Base-by-base conservation (phyloP, 495 filamentous ascomycete genomes). In the Podospora tetraspora region DNA sequence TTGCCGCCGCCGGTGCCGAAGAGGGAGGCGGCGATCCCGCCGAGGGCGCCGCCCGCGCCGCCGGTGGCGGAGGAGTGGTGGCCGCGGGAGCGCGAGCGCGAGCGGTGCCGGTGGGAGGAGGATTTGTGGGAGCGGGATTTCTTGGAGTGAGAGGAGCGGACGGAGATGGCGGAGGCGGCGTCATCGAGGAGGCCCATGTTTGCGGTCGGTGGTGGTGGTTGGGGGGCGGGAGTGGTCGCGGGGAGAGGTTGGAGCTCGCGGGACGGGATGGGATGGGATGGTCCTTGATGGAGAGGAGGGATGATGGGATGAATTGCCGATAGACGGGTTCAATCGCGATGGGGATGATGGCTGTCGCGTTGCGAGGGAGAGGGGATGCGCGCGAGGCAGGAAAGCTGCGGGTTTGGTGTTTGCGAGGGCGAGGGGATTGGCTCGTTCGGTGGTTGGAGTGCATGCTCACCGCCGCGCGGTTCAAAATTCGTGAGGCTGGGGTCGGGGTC, bases 111-210 rank as follows among this genome's bases (percentile, higher is more conserved):
- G 61, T 68, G 61, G 29, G 32, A 37, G 1, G 32, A 37, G 32
- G 61, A 37, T 37, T 32, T 62, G 61, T 62, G 57, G 24, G 69
- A 71, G 67, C 71, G 71, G 67, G 67, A 61, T 61, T 70, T 74
- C 27, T 72, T 73, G 64, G 72, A 75, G 69, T 74, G 77, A 61
- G 79, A 75, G 52, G 74, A 78, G 52, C 76, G 75, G 64, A 68
- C 72, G 59, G 81, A 83, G 57, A 82, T 64, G 64, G 79, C 74
- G 21, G 78, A 79, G 16, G 76, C 77, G 66, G 75, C 74, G 69
- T 83, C 80, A 70, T 81, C 80, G 70, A 81, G 75, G 66, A 81
- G 63, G 52, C 81, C 81, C 81, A 83, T 83, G 19, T 69, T 70
- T 59, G 59, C 43, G n/a, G n/a, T n/a, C n/a, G n/a, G n/a, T n/a